Percentiles rank a stretch among this genome's conserved stretches.
These are phyloP conservation scores for Fusarium sp. DNA, from an alignment of 2,329 filamentous ascomycete species.

Conservation along the genomic window DNA sequence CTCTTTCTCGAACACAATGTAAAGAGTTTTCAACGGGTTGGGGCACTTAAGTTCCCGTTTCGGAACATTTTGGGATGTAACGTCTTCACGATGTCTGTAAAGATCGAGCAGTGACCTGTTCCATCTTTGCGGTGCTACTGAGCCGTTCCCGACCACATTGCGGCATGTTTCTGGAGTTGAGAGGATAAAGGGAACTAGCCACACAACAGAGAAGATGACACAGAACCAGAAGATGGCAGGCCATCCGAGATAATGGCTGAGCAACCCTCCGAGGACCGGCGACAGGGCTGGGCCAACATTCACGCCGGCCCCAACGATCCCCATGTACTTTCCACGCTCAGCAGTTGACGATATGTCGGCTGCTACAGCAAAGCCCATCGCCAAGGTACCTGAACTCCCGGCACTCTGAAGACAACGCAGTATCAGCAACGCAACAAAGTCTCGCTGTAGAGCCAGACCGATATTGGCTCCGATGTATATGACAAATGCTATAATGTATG, in stretches of 20 bases:
- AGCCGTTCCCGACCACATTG: constrained; percentile 70
- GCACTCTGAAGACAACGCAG: constrained; percentile 70
- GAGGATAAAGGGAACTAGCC: constrained; percentile 63
- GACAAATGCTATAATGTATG: constrained; percentile 65
- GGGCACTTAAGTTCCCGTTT: constrained; percentile 60
- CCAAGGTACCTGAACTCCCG: constrained; percentile 74
- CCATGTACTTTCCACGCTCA: constrained; percentile 79
- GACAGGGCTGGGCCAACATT: constrained; percentile 65
- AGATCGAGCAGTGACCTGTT: constrained; percentile 66
- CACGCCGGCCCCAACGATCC: constrained; percentile 67
- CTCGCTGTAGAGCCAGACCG: constrained; percentile 65
- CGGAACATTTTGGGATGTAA: constrained; percentile 48
- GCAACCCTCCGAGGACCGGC: constrained; percentile 70
- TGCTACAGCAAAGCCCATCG: constrained; percentile 75
- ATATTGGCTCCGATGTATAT: constrained; percentile 68
- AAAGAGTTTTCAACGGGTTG: constrained; percentile 65
- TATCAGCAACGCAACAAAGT: constrained; percentile 66
- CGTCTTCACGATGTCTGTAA: constrained; percentile 49
- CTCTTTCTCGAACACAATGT: constrained; percentile 65
- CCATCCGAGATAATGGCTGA: constrained; percentile 72
- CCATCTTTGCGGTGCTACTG: constrained; percentile 64
- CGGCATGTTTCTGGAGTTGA: constrained; percentile 68
- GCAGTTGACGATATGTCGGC: constrained; percentile 74
- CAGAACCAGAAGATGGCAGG: constrained; percentile 76
- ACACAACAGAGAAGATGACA: constrained; percentile 61